A percentile compares a stretch with the other conserved stretches of the same genome.
Conservation (phyloP, 352 stramenopile species). For the Plasmopara muralis region DNA sequence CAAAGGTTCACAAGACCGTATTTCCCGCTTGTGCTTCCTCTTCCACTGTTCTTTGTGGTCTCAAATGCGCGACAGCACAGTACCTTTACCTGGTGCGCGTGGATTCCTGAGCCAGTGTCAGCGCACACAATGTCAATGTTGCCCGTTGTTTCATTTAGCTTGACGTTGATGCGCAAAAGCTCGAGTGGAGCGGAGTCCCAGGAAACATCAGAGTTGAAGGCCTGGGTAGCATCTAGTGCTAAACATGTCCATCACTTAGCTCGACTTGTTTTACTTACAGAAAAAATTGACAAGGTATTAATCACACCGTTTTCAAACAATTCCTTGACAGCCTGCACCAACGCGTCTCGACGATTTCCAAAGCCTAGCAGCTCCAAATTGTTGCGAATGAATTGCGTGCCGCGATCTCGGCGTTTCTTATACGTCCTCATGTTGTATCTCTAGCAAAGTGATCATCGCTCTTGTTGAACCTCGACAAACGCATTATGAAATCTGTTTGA, state of each 20-base stretch:
- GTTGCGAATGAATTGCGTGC: constrained; percentile 48
- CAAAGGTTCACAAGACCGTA: constrained; percentile 31
- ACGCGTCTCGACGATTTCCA: constrained; percentile 40
- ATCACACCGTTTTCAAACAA: constrained; percentile 72
- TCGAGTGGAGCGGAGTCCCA: constrained; percentile 24
- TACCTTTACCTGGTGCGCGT: constrained; percentile 49
- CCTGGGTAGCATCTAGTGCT: constrained; percentile 60
- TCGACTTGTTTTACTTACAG: not conserved
- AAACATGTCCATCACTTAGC: constrained; percentile 1
- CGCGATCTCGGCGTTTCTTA: constrained; percentile 23
- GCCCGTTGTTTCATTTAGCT: constrained; percentile 18
- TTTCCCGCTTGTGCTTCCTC: constrained; percentile 41
- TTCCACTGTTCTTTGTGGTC: constrained; percentile 39
- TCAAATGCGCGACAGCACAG: constrained; percentile 68
- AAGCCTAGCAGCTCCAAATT: constrained; percentile 79
- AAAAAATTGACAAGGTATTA: not conserved
- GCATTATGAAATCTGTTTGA: constrained; percentile 9
- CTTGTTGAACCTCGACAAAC: constrained; percentile 21
- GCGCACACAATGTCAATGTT: constrained; percentile 64
- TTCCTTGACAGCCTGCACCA: constrained; percentile 75
- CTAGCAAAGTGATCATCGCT: constrained; percentile 18
- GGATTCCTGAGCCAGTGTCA: constrained; percentile 67
- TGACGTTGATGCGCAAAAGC: constrained; percentile 45
- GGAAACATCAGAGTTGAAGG: constrained; percentile 13
- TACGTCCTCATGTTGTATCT: constrained; percentile 5